A percentile compares a stretch with the other conserved stretches of the same genome.
Evolutionary conservation across 371 early-diverging fungal species (phyloP).

Genomic region (Mortierella sp.): DNA sequence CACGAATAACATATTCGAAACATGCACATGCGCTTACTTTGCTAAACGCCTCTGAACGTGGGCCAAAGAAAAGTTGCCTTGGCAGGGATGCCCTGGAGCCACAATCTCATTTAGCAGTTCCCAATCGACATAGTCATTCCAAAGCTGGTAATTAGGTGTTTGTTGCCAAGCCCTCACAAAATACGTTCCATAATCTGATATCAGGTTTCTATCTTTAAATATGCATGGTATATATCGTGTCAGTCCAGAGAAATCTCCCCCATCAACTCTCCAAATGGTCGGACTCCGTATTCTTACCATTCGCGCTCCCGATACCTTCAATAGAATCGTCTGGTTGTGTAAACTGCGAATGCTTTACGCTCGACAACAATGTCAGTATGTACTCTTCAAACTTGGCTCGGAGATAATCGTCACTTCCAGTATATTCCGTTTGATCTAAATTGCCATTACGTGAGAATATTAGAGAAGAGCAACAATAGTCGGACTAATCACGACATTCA

Average conservation of each 20-base stretch:
- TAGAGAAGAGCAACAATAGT: background rate
- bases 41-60: slow-evolving; percentile 73
- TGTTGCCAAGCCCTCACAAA: slow-evolving; percentile 80
- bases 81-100: slow-evolving; percentile 80
- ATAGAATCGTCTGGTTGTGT: slow-evolving; percentile 57
- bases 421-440: slow-evolving; percentile 59
- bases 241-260: slow-evolving; percentile 7
- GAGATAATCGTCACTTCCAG: slow-evolving; percentile 86
- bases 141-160: slow-evolving; percentile 77
- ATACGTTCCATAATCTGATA: slow-evolving; percentile 73
- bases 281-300: slow-evolving; percentile 33
- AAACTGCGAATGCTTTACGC: slow-evolving; percentile 73
- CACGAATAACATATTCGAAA: background rate
- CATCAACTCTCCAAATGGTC: too few relatives aligned
- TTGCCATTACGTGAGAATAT: background rate
- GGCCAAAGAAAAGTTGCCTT: slow-evolving; percentile 71
- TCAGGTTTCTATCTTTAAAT: slow-evolving; percentile 68
- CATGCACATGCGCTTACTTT: slow-evolving; percentile 60
- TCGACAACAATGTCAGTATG: slow-evolving; percentile 74
- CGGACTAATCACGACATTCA: background rate
- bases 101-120: slow-evolving; percentile 73
- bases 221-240: slow-evolving; percentile 1
- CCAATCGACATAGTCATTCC: slow-evolving; percentile 76
- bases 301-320: slow-evolving; percentile 43
- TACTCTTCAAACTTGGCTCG: slow-evolving; percentile 85